Conservation (phyloP, 331 rosid genomes). For the Cydonia oblonga region DNA sequence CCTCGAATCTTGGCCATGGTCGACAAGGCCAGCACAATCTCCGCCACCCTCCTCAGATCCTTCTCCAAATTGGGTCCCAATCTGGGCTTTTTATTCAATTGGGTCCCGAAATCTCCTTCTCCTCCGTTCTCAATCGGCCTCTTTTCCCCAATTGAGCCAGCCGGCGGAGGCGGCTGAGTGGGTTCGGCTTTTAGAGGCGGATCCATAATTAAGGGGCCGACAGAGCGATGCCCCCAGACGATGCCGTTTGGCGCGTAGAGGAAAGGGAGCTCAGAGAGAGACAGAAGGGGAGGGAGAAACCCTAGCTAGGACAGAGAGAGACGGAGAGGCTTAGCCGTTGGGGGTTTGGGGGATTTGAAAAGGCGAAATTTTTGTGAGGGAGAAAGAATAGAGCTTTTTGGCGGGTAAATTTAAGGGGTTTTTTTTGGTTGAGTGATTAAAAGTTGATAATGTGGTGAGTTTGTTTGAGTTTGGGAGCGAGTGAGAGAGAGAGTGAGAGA, state of each 20-base stretch:
- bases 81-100: slow-evolving; percentile 44
- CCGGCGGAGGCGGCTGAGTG: slow-evolving; percentile 1
- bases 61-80: slow-evolving; percentile 5
- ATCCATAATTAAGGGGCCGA: slow-evolving; percentile 21
- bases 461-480: slow-evolving; percentile 1
- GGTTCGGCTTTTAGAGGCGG: background rate
- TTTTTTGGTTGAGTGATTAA: background rate
- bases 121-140: slow-evolving; percentile 29
- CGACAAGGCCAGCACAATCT: slow-evolving; percentile 74
- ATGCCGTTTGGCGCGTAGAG: background rate
- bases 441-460: background rate
- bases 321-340: background rate
- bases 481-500: background rate
- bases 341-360: slow-evolving; percentile 11
- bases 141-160: slow-evolving; percentile 10
- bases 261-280: background rate
- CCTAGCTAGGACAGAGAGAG: slow-evolving; percentile 8
- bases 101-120: slow-evolving; percentile 17
- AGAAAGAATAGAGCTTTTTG: slow-evolving; percentile 13
- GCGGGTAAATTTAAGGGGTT: slow-evolving; percentile 31
- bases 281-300: slow-evolving; percentile 2
- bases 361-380: background rate
- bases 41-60: slow-evolving; percentile 73
- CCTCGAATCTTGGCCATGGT: slow-evolving; percentile 72
- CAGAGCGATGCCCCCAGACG: background rate